Evolutionary conservation across 176 grass and related monocot species (phyloP).

Genomic region (Triticum timopheevii): DNA sequence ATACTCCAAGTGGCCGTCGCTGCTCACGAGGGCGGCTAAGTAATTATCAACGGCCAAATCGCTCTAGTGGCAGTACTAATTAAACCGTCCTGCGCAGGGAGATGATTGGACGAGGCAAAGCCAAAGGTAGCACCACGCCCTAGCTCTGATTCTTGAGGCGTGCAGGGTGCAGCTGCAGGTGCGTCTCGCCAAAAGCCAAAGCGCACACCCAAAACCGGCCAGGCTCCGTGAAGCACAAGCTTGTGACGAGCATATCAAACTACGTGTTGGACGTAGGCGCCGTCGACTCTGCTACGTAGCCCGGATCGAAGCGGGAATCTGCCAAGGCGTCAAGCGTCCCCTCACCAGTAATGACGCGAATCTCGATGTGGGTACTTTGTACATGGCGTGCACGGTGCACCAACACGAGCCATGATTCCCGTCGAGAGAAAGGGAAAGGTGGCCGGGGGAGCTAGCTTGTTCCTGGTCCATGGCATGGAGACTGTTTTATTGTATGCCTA

Average conservation of each 20-base stretch:
- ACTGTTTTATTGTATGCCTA: background rate
- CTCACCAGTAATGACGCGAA: background rate
- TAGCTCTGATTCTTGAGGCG: background rate
- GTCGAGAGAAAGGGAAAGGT: background rate
- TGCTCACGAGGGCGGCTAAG: background rate
- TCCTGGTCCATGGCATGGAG: background rate
- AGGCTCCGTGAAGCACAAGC: background rate
- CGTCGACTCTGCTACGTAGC: background rate
- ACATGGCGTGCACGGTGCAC: slow-evolving; percentile 11
- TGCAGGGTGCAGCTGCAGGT: background rate
- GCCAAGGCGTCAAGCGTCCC: background rate
- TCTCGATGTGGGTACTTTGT: background rate
- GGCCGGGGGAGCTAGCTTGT: background rate
- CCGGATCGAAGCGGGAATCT: background rate
- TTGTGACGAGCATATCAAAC: background rate
- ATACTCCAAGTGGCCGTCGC: background rate
- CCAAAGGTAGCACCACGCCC: background rate
- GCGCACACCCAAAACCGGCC: background rate
- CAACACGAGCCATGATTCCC: slow-evolving; percentile 22
- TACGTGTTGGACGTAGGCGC: background rate
- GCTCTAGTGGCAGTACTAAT: background rate
- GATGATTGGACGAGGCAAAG: background rate
- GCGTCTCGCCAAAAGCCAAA: slow-evolving; percentile 12
- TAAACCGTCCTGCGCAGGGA: too few species aligned
- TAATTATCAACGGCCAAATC: background rate